Percentiles rank a stretch among this genome's conserved stretches.
Conservation (phyloP, 2,329 filamentous ascomycete species). For the Myriosclerotinia scirpicola region DNA sequence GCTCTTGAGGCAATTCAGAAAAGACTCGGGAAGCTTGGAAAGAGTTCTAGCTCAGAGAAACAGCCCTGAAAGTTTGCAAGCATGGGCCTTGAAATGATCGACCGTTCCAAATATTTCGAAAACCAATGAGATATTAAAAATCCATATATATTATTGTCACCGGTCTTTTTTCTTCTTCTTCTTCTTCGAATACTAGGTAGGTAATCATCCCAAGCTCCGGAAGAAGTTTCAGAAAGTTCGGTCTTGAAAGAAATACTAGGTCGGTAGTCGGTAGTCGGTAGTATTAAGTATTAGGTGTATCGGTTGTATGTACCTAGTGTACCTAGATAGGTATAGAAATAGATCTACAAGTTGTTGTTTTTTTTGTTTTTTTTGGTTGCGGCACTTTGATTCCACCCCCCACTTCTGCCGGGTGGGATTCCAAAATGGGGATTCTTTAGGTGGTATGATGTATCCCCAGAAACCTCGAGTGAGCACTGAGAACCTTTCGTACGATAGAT, state of each 20-base stretch:
- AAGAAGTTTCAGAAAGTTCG: slow-evolving; percentile 14
- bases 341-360: no score
- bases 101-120: slow-evolving; percentile 3
- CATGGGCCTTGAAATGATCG: slow-evolving; percentile 11
- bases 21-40: no score
- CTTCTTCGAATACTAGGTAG: background rate
- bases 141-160: background rate
- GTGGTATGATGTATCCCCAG: slow-evolving; percentile 10
- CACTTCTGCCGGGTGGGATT: slow-evolving; percentile 12
- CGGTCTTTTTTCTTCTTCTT: no score
- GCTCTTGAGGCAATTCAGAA: no score
- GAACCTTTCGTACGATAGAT: background rate
- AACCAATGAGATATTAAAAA: background rate
- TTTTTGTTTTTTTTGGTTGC: background rate
- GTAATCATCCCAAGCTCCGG: background rate
- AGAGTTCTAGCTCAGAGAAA: background rate
- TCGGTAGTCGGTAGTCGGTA: background rate
- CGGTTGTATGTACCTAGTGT: no score
- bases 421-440: background rate
- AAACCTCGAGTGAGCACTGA: background rate
- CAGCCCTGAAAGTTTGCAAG: background rate
- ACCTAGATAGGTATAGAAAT: no score
- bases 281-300: background rate
- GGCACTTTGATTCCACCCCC: background rate
- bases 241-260: background rate